phyloP scores from a whole-genome alignment of 352 stramenopile species.

The Phytopythium chamaehyphon region DNA sequence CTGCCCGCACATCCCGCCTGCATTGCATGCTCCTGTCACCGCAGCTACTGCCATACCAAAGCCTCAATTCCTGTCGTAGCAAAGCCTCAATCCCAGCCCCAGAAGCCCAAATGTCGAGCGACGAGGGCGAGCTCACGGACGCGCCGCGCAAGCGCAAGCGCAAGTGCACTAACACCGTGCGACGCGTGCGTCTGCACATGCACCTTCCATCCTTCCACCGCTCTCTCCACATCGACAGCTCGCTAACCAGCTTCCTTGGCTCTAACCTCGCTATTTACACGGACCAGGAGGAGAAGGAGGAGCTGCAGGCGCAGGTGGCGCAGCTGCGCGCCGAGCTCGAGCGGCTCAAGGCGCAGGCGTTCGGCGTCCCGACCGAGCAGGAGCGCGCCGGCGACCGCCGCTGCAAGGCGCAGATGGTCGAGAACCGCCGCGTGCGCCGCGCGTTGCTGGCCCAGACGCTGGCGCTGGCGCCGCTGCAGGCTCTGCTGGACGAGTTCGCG shows the following conservation, averaged over 20 bases:
- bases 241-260: no score
- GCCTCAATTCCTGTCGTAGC: no score
- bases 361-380: slow-evolving; percentile 10
- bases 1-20: no score
- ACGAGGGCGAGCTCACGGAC: slow-evolving; percentile 2
- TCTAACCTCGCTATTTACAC: no score
- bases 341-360: slow-evolving; percentile 14
- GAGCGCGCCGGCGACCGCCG: slow-evolving; percentile 14
- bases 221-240: no score
- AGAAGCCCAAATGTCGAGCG: no score
- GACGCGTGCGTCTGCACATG: no score
- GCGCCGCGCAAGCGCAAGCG: slow-evolving; percentile 9
- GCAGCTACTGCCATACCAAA: no score
- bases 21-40: no score
- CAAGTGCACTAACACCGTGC: slow-evolving; percentile 22
- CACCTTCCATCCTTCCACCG: no score
- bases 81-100: no score
- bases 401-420: slow-evolving; percentile 18
- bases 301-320: slow-evolving; percentile 21
- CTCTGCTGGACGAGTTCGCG: slow-evolving; percentile 30
- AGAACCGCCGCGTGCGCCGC: slow-evolving; percentile 20
- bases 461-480: slow-evolving; percentile 22
- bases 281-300: slow-evolving; percentile 27
- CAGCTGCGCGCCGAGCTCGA: slow-evolving; percentile 27
- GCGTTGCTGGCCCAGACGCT: slow-evolving; percentile 24